Percentiles rank a stretch among this genome's conserved stretches.
Evolutionary conservation across 106 monocot species (phyloP).

Genomic region (Platanthera zijinensis): DNA sequence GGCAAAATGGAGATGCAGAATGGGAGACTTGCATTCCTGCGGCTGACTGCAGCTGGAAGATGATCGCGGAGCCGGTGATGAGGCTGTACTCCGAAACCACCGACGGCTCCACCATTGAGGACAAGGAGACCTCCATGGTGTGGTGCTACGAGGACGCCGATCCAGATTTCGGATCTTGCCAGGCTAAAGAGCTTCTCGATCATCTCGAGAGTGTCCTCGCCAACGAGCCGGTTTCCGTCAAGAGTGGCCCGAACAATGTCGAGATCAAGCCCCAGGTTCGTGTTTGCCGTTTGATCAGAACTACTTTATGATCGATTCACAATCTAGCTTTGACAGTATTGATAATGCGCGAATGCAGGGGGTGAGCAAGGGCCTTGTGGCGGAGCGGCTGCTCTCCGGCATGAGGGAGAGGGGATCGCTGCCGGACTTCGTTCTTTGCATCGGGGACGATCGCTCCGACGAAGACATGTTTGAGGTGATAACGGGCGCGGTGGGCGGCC

Average conservation of each 20-base stretch:
- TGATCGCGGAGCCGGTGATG: conserved; percentile 55
- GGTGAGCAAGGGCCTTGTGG: conserved; percentile 63
- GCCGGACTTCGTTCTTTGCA: conserved; percentile 54
- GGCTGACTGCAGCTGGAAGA: conserved; percentile 38
- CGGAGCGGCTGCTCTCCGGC: conserved; percentile 24
- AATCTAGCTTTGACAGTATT: no score
- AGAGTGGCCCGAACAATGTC: conserved; percentile 27
- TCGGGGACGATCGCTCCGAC: conserved; percentile 69
- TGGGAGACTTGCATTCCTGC: conserved; percentile 32
- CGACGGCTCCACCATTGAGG: conserved; percentile 50
- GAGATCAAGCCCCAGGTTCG: conserved; percentile 54
- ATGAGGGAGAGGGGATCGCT: conserved; percentile 32
- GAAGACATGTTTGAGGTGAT: conserved; percentile 81
- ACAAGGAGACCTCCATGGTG: conserved; percentile 40
- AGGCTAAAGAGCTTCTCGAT: conserved; percentile 51
- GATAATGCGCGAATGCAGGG: conserved; percentile 26
- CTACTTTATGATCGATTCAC: background rate
- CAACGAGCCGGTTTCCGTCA: conserved; percentile 45
- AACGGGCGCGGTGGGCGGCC: conserved; percentile 14
- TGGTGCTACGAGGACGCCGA: conserved; percentile 57
- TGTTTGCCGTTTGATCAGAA: no score
- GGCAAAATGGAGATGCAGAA: conserved; percentile 33
- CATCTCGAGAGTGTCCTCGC: conserved; percentile 48
- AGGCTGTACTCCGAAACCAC: conserved; percentile 42
- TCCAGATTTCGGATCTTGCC: conserved; percentile 46